These are phyloP conservation scores for Colletotrichum scovillei DNA, from an alignment of 2,329 filamentous ascomycete species.

Conservation along the genomic window DNA sequence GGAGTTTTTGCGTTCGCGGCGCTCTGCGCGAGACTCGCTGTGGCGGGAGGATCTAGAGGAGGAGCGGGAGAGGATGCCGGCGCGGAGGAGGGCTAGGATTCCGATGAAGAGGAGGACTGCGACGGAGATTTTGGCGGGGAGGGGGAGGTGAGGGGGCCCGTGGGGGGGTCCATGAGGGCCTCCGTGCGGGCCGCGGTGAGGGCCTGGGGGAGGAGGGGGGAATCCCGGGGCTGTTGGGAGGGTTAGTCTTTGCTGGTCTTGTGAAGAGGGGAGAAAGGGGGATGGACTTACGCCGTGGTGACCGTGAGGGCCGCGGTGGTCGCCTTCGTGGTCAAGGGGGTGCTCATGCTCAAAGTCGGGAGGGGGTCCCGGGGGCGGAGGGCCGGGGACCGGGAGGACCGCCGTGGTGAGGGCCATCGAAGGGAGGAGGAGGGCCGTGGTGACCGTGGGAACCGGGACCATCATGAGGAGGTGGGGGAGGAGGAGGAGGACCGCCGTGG, in stretches of 20 bases:
- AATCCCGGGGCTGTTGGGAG: not conserved
- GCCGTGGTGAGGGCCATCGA: not conserved
- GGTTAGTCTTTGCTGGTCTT: too few relatives aligned
- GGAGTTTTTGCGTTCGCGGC: constrained; percentile 21
- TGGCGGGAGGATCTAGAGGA: constrained; percentile 15
- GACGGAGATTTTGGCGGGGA: constrained; percentile 40
- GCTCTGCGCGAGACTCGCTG: constrained; percentile 11
- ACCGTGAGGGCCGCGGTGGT: constrained; percentile 14
- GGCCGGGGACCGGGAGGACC: constrained; percentile 8
- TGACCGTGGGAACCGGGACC: constrained; percentile 36
- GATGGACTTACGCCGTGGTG: constrained; percentile 9
- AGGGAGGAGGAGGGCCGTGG: constrained; percentile 33
- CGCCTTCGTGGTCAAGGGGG: constrained; percentile 1
- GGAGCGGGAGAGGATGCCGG: constrained; percentile 32
- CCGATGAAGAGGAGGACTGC: constrained; percentile 41
- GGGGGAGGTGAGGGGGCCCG: constrained; percentile 30
- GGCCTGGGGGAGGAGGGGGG: constrained; percentile 12
- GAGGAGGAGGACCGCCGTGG: constrained; percentile 7
- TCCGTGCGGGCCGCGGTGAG: not conserved
- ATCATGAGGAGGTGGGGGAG: constrained; percentile 34
- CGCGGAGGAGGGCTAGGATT: constrained; percentile 40
- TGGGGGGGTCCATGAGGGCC: not conserved
- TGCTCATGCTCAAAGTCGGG: constrained; percentile 10
- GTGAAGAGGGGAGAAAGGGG: not conserved
- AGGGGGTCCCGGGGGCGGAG: not conserved